Conservation (phyloP, 164 flowering plant species). For the Taxillus chinensis region DNA sequence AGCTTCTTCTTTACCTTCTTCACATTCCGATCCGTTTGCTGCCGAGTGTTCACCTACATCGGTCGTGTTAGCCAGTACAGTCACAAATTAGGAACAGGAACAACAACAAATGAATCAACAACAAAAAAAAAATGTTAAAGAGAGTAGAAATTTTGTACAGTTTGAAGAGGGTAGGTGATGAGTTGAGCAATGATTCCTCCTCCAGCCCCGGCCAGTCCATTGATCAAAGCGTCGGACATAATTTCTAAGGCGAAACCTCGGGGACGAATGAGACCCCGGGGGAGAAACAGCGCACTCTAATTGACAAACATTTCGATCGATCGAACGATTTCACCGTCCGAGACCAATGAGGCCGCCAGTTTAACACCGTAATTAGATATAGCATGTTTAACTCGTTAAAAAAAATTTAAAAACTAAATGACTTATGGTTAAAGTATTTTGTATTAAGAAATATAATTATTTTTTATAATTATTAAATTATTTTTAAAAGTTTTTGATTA, state of each 20-base stretch:
- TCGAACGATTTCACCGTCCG: background rate
- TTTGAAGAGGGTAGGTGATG: slow-evolving; percentile 89
- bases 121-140: background rate
- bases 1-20: slow-evolving; percentile 44
- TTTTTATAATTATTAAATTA: background rate
- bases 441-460: too few relatives aligned
- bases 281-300: background rate
- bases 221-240: slow-evolving; percentile 94
- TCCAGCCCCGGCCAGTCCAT: slow-evolving; percentile 96
- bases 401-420: background rate
- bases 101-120: background rate
- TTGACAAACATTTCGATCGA: background rate
- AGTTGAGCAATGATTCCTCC: slow-evolving; percentile 96
- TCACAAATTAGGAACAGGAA: background rate
- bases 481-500: background rate
- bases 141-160: slow-evolving; percentile 25
- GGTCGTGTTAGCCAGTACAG: background rate
- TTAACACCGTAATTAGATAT: background rate
- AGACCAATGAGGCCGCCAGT: background rate
- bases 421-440: background rate
- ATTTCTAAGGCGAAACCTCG: too few relatives aligned
- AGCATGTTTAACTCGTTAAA: background rate
- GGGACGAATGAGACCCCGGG: background rate
- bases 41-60: slow-evolving; percentile 78
- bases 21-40: slow-evolving; percentile 76